These are phyloP conservation scores for Antrodiella citrinella DNA, from an alignment of 768 basidiomycete species.

Conservation along the genomic window DNA sequence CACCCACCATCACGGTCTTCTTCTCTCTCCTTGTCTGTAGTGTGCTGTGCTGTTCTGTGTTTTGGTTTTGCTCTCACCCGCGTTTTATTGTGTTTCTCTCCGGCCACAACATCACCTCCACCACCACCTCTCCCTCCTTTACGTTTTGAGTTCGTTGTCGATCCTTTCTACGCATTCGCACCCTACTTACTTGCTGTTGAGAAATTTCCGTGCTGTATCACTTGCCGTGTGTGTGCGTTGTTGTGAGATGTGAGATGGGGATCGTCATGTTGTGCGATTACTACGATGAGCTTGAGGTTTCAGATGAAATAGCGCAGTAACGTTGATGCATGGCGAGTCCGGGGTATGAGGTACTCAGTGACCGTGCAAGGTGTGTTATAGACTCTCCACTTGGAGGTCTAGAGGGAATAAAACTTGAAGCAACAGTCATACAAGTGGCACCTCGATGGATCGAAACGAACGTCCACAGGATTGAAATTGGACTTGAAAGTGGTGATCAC, in stretches of 20 bases:
- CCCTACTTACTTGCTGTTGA: background rate
- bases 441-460: too few relatives aligned
- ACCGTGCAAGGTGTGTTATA: too few relatives aligned
- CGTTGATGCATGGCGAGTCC: too few relatives aligned
- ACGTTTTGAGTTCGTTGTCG: background rate
- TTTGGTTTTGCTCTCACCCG: background rate
- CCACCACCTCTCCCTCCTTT: background rate
- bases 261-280: too few relatives aligned
- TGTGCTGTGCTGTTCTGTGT: background rate
- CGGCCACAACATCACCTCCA: background rate
- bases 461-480: too few relatives aligned
- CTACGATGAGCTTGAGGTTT: too few relatives aligned
- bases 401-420: too few relatives aligned
- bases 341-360: too few relatives aligned
- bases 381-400: too few relatives aligned
- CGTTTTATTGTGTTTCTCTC: background rate
- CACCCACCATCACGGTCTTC: background rate
- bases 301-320: too few relatives aligned
- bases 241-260: background rate
- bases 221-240: background rate
- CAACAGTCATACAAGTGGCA: too few relatives aligned
- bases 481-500: too few relatives aligned
- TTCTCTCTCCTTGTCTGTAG: background rate
- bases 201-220: background rate
- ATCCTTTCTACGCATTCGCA: background rate